Evolutionary conservation across 495 filamentous ascomycete species (phyloP), one percentile per base, ranked within the genome.

Genomic region (Jackrogersella minutella): DNA sequence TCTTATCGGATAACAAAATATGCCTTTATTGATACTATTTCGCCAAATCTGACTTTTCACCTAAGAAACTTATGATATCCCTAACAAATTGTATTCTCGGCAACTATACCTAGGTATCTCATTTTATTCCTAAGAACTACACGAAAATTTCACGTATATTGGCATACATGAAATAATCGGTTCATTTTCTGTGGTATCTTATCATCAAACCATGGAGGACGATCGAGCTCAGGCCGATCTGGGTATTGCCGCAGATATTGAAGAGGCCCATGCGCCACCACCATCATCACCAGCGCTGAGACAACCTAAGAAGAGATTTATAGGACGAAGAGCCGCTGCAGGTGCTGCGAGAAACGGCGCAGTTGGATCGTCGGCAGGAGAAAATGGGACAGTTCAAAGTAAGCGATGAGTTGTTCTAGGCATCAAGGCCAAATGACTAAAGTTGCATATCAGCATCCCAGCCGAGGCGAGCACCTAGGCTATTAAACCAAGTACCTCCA

Each of bases 401-500:
- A 76, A 40, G 62, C 39, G 31, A 31, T 39, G 13, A 37, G 10
- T 37, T 2, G 14, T 7, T n/a, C 14, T 22, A 5, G 37, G 10
- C 28, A 19, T 14, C 19, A 14, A 49, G 43, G 51, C 61, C 52
- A 34, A 75, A 59, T 22, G 2, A 26, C 55, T 70, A 26, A 66
- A 51, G 0, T 49, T 39, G 36, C 44, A 10, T 2, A 2, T n/a
- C 58, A 80, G 80, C 77, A 59, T 77, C 80, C 69, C 85, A 87
- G 57, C 86, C 92, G 24, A 81, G 91, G 61, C 82, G 91, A 47
- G 81, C 87, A 1, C 87, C 90, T 1, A 81, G 95, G 58, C 84
- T 92, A 39, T 80, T 98, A 21, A 97, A 97, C 76, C 91, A 93
- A 76, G 91, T 99, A 9, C 93, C 95, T 1, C 78, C 87, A 1